phyloP scores from a whole-genome alignment of 2,329 filamentous ascomycete genomes.

The Cyclaneusma minus region DNA sequence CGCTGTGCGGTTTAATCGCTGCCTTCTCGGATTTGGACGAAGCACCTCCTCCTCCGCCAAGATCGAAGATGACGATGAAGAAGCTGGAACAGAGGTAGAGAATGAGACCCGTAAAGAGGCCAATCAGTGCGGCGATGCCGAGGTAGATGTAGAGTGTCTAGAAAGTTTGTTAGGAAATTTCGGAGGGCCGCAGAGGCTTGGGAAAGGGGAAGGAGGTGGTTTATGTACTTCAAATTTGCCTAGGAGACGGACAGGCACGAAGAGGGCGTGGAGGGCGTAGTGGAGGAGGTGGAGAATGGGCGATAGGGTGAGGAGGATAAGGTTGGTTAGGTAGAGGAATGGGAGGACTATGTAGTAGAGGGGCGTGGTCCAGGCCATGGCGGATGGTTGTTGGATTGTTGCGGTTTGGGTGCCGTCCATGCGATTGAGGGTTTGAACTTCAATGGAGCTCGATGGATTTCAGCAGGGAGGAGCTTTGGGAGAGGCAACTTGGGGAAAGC shows the following conservation, averaged over 20 bases:
- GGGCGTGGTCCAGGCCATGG: too few species aligned
- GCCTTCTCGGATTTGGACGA: constrained; percentile 2
- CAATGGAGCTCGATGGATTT: too few species aligned
- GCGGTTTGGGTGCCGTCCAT: too few species aligned
- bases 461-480: too few species aligned
- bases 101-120: constrained; percentile 43
- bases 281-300: constrained; percentile 31
- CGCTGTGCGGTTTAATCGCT: constrained; percentile 6
- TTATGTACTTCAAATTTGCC: constrained; percentile 36
- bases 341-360: too few species aligned
- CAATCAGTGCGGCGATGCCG: constrained; percentile 50
- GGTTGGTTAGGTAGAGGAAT: too few species aligned
- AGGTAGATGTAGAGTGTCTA: constrained; percentile 34
- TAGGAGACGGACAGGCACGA: constrained; percentile 33
- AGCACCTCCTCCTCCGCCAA: constrained; percentile 17
- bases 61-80: constrained; percentile 34
- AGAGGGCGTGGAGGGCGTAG: constrained; percentile 22
- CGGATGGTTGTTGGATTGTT: too few species aligned
- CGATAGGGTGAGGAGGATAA: too few species aligned
- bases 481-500: too few species aligned
- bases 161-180: constrained; percentile 5
- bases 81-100: constrained; percentile 40
- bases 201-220: constrained; percentile 7
- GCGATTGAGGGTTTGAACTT: too few species aligned
- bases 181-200: constrained; percentile 6